Base-by-base conservation (phyloP, 1,284 basidiomycete species). In the Fomes fomentarius region DNA sequence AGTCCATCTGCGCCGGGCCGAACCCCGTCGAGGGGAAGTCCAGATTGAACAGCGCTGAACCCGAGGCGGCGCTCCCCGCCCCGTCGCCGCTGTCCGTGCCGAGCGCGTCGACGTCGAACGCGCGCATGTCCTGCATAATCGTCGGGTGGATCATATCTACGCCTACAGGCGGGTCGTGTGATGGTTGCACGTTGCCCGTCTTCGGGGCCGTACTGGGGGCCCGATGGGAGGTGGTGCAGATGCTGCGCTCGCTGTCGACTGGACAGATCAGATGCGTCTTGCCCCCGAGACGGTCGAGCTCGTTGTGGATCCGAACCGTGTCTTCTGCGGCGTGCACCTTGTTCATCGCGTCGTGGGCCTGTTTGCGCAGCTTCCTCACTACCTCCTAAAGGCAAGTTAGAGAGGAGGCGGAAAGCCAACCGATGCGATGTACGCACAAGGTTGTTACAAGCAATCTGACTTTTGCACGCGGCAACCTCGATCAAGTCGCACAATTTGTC, bases 281-380 rank as follows among this genome's bases (percentile, higher is more conserved):
- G 5, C 87, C 87, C 22, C 81, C 80, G 28, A 87, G 71, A 22
- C 84, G 76, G 58, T 88, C 83, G 21, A 89, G 79, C 54, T 88
- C 86, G 2, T 70, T 70, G 33, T 73, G 68, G 15, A 67, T 76
- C 52, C 66, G 59, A 25, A 52, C 61, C 35, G 53, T 66, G 52
- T 66, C 65, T 34, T 60, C 68, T 52, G 57, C 66, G 31, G 61
- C 59, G 40, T 68, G 70, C 17, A 71, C 64, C 24, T 69, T 71
- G 50, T 78, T 73, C 19, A 78, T 61, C 1, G 73, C 76, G 24
- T 81, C 80, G 52, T 79, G 79, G 1, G 81, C 84, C 64, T 82
- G 82, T 19, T 69, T 69, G 47, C 77, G 75, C 5, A 89, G 67
- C 33, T 72, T 79, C 34, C 74, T 72, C 8, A 87, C 72, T 1